Evolutionary conservation across 2,329 filamentous ascomycete species (phyloP), one percentile per base, ranked within the genome.

Genomic region (Verticillium nubilum): DNA sequence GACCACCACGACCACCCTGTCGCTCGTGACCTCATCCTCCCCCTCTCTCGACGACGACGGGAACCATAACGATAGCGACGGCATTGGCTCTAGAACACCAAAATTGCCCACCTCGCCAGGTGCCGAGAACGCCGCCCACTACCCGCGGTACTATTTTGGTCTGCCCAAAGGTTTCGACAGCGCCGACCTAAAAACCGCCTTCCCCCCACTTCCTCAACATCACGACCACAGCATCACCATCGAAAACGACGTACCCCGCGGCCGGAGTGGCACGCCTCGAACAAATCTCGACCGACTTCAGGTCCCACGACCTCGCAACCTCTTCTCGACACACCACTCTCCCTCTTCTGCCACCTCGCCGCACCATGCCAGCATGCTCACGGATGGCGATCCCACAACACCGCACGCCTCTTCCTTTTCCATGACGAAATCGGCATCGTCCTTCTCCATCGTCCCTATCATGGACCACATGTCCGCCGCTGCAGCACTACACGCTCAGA

Each of bases 401-500:
- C 31, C 54, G 37, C 35, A 28, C 25, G 17, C 37, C 55, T 28
- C 47, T 23, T 37, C 17, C 57, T 37, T 52, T 19, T 42, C 54
- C 37, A 52, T 33, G 37, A 56, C 50, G 47, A 59, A 42, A 27
- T 28, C 47, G 29, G 47, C 42, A 27, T 33, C 50, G 10, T 27
- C 55, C 57, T 53, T 35, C 57, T 56, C 54, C 26, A 42, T 50
- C 60, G 52, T 54, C 59, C 26, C 37, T 29, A 42, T 57, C 15
- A 57, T 42, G n/a, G 56, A 57, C 35, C 37, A 50, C 27, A 57
- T 52, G 35, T n/a, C 56, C 6, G 56, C 56, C 42, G 47, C 56
- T 27, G 56, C 42, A 26, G 37, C 56, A 26, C 25, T 42, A 47
- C 37, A 55, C 54, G 53, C 58, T 10, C 37, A 58, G 4, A 59